These are phyloP conservation scores for Ceratocystis colombiana DNA, from an alignment of 2,329 filamentous ascomycete species.

Conservation along the genomic window DNA sequence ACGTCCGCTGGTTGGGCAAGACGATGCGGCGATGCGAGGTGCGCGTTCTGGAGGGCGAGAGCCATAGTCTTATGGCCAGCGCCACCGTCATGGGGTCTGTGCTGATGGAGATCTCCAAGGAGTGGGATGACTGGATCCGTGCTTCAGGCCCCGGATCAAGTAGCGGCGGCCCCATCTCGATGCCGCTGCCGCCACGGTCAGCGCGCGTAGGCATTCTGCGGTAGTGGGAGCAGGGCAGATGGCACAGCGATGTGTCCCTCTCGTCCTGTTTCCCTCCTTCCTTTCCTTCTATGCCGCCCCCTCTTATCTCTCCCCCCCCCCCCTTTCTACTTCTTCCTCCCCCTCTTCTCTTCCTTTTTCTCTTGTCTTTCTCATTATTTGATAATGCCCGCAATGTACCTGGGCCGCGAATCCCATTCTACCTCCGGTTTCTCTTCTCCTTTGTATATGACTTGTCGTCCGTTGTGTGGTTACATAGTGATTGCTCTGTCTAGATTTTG, in stretches of 20 bases:
- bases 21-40: constrained; percentile 92
- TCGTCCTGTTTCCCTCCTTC: neutral
- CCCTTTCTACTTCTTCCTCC: no score
- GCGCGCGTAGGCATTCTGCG: neutral
- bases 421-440: neutral
- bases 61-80: constrained; percentile 92
- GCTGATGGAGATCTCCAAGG: constrained; percentile 85
- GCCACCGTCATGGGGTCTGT: constrained; percentile 86
- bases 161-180: neutral
- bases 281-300: no score
- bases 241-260: neutral
- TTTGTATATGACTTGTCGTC: neutral
- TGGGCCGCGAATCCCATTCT: neutral
- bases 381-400: neutral
- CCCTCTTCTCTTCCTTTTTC: no score
- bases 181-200: neutral
- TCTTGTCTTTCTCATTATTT: neutral
- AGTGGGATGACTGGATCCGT: constrained; percentile 82
- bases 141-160: constrained; percentile 38
- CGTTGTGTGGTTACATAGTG: neutral
- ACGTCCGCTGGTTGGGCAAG: constrained; percentile 88
- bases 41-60: constrained; percentile 77
- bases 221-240: neutral
- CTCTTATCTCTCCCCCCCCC: no score
- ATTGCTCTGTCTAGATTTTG: neutral